Conservation (phyloP, 768 basidiomycete genomes). For the Coprinopsis strossmayeri region DNA sequence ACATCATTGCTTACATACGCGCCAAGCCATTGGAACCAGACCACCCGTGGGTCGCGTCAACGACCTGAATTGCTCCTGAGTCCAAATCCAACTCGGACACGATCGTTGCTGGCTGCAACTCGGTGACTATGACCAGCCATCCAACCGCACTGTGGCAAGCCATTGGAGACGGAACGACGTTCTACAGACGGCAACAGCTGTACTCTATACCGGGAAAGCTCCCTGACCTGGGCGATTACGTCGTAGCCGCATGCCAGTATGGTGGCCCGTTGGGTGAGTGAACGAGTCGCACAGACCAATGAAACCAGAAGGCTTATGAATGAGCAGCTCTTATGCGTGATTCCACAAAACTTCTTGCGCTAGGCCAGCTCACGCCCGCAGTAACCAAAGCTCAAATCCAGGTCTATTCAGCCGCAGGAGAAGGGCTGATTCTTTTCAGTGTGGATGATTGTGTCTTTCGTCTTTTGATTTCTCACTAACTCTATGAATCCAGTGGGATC, state of each 20-base stretch:
- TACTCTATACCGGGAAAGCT: constrained; percentile 80
- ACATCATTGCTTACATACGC: too few species aligned
- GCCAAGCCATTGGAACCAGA: too few species aligned
- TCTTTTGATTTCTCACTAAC: constrained; percentile 12
- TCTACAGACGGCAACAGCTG: constrained; percentile 80
- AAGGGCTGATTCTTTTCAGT: constrained; percentile 59
- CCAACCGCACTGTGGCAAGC: constrained; percentile 86
- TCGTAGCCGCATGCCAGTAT: constrained; percentile 74
- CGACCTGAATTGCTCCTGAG: too few species aligned
- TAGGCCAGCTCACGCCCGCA: constrained; percentile 51
- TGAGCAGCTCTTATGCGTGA: constrained; percentile 81
- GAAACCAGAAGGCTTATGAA: background rate
- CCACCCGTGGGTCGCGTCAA: too few species aligned
- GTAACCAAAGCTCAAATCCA: constrained; percentile 78
- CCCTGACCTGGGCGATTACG: constrained; percentile 71
- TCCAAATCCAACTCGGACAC: too few species aligned
- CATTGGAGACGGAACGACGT: constrained; percentile 81
- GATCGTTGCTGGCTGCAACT: too few species aligned
- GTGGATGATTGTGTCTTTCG: constrained; percentile 42
- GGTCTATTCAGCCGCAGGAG: constrained; percentile 82
- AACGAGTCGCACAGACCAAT: background rate
- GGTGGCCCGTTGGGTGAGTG: constrained; percentile 81
- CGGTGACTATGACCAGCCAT: constrained; percentile 45
- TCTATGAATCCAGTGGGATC: constrained; percentile 71
- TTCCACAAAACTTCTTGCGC: constrained; percentile 66